Base-by-base conservation (phyloP, 345 rosid species). In the Erodium maritimum region DNA sequence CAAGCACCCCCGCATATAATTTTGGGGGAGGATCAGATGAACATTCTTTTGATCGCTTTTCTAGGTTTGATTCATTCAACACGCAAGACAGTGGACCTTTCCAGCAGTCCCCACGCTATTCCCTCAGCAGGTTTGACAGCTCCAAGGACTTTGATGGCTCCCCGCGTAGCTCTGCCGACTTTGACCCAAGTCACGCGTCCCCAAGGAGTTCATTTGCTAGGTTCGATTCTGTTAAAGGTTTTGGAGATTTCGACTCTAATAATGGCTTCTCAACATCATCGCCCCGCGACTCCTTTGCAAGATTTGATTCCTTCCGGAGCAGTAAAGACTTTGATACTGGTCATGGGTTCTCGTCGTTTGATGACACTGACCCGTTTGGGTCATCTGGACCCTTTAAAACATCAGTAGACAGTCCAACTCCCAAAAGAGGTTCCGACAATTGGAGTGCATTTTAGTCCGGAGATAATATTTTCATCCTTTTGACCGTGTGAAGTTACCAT, bases 361-460 rank as follows among this genome's bases (percentile, higher is more conserved):
- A 88, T 14, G 88, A 88, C 21, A 52, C 81, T 0, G 95, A 88
- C 70, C 93, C 85, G 2, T 91, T 91, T 10, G 96, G 90, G 56
- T 77, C n/a, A n/a, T n/a, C 70, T 0, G 91, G 88, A 42, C 85
- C 96, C 22, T 85, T 86, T 60, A 81, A 62, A 82, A 62, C 88
- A 48, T 73, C 89, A 9, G 18, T 64, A 23, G 90, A 65, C 52
- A 70, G 78, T 48, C 82, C 75, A 56, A 67, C 82, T 23, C 79
- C 77, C 6, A 75, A 72, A 67, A 69, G n/a, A 67, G 67, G 82
- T 58, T 67, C 83, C 16, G 86, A 76, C 67, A 60, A 72, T 53
- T 83, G 95, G 98, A 77, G 72, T 70, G 88, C 87, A 4, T 87
- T 84, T 56, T 85, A 83, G 83, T 61, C 13, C 24, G 23, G 17